phyloP scores from a whole-genome alignment of 139 green algal genomes.

The Picochlorum sp. region DNA sequence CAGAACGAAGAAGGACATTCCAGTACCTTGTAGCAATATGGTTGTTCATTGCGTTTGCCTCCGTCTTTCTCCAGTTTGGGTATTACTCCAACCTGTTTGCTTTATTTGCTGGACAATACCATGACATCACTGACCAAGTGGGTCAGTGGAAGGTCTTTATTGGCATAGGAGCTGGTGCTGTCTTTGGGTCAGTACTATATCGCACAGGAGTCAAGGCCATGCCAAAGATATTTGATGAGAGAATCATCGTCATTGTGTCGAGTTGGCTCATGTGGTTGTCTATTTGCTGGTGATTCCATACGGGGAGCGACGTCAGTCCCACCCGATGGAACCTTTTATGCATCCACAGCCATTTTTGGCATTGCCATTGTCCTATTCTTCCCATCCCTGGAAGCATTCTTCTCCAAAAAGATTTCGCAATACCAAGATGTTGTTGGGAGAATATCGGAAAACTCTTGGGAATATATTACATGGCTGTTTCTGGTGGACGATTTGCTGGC shows the following conservation, averaged over 20 bases:
- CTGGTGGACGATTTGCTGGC: slow-evolving; percentile 18
- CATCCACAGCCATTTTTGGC: slow-evolving; percentile 2
- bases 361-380: not conserved
- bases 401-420: slow-evolving; percentile 31
- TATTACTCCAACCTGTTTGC: slow-evolving; percentile 25
- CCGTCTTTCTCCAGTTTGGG: not conserved
- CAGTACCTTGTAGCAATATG: not conserved
- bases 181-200: not conserved
- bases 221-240: slow-evolving; percentile 10
- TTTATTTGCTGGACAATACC: slow-evolving; percentile 30
- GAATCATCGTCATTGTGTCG: slow-evolving; percentile 7
- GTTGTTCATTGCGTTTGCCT: slow-evolving; percentile 9
- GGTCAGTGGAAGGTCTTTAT: slow-evolving; percentile 15
- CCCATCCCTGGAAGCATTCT: slow-evolving; percentile 19
- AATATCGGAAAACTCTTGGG: slow-evolving; percentile 16
- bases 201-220: slow-evolving; percentile 2
- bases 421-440: slow-evolving; percentile 20
- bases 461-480: slow-evolving; percentile 11
- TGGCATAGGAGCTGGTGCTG: slow-evolving; percentile 12
- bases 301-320: not conserved
- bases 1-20: not conserved
- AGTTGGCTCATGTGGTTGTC: slow-evolving; percentile 7
- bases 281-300: slow-evolving; percentile 27
- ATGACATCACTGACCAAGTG: slow-evolving; percentile 8
- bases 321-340: not conserved